Evolutionary conservation across 768 basidiomycete species (phyloP).

Genomic region (Dendrothele bispora): DNA sequence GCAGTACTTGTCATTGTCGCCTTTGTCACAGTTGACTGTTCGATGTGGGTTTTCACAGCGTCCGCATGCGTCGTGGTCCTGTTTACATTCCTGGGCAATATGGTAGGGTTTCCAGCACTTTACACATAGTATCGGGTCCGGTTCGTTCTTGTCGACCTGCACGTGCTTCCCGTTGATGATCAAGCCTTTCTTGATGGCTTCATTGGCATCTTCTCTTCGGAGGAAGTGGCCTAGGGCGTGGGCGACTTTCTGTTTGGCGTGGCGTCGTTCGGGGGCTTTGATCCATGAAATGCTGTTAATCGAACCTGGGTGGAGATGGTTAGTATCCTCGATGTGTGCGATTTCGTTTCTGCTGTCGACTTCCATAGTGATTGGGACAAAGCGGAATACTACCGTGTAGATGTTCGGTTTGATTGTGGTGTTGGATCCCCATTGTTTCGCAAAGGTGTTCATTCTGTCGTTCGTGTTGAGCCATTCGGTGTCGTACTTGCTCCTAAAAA

Average conservation of each 20-base stretch:
- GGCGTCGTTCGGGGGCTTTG: constrained; percentile 10
- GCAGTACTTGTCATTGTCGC: constrained; percentile 11
- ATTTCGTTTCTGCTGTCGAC: too few relatives aligned
- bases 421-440: too few relatives aligned
- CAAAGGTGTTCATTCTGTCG: too few relatives aligned
- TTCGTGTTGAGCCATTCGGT: too few relatives aligned
- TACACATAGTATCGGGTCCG: constrained; percentile 24
- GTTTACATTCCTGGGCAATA: constrained; percentile 15
- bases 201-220: constrained; percentile 20
- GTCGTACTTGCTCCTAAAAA: too few relatives aligned
- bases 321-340: too few relatives aligned
- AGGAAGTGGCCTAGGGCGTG: constrained; percentile 22
- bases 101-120: constrained; percentile 24
- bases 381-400: too few relatives aligned
- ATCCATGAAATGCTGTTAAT: too few relatives aligned
- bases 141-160: constrained; percentile 10
- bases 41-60: constrained; percentile 17
- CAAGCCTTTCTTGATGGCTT: constrained; percentile 17
- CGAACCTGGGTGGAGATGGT: too few relatives aligned
- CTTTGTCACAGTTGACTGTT: constrained; percentile 18
- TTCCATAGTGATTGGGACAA: too few relatives aligned
- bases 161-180: constrained; percentile 14
- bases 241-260: constrained; percentile 16
- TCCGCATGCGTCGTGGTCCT: constrained; percentile 9
- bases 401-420: too few relatives aligned